Base-by-base conservation (phyloP, 805 yeast genomes). In the Lachancea quebecensis region DNA sequence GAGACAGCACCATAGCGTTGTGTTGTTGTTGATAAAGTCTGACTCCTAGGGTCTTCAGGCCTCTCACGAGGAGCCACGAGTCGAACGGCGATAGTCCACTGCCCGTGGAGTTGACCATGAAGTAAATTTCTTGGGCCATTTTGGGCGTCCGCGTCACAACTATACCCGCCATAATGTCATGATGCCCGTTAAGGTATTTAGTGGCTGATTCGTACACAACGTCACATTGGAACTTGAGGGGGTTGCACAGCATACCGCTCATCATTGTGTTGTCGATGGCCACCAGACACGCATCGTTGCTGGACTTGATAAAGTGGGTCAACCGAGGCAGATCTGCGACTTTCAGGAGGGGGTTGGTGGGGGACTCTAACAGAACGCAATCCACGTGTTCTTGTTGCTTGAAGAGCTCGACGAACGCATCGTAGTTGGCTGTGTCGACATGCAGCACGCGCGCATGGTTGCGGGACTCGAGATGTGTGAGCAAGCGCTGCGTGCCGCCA, bases 211-310 rank as follows among this genome's bases (percentile, higher is more conserved):
- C 98, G 64, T 90, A 91, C 46, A 86, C 95, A 46, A 90, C 85
- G 61, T 90, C 97, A 33, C 81, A 91, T 8, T 93, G 95, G 53
- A 85, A 75, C 54, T 85, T 87, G 52, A 90, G 72, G 4, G 98
- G 97, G 18, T 82, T 74, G 81, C 86, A 81, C 57, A 82, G 73
- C 50, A 90, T 66, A 10, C 97, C 97, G 27, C 95, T 82, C 95
- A 90, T 84, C 98, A 90, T 90, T 48, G 97, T 91, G 72, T 91
- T 90, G 68, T 90, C 97, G 50, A 90, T 90, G 11, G 87, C 95
- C 35, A 87, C 81, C 41, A 82, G 62, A 44, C 84, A 73, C 33
- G 81, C 74, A 14, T 95, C 88, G 58, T 74, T 82, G 35, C 74
- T 71, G 36, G 67, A 62, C 60, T 87, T 93, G 38, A 90, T 89